Percentiles rank a stretch among this genome's conserved stretches.
Conservation (phyloP, 75 land plant species). For the Picea glauca region DNA sequence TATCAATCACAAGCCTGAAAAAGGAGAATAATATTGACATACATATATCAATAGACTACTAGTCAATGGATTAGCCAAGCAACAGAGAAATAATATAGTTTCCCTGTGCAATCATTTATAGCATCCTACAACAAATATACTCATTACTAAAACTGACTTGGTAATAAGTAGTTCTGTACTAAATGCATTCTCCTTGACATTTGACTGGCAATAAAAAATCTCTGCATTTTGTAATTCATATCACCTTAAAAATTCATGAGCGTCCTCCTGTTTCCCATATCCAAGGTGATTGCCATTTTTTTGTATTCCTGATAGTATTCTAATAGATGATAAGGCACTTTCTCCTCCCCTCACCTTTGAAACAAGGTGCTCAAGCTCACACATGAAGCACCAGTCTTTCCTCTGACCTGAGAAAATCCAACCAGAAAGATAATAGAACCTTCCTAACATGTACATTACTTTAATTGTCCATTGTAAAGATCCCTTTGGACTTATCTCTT, state of each 20-base stretch:
- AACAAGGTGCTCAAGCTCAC: constrained; percentile 73
- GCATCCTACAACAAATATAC: neutral
- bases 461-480: too few species aligned
- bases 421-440: too few species aligned
- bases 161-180: neutral
- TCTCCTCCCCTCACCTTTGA: constrained; percentile 40
- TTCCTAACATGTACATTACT: too few species aligned
- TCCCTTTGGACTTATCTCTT: too few species aligned
- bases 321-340: constrained; percentile 43
- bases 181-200: too few species aligned
- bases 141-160: neutral
- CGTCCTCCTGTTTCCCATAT: constrained; percentile 88
- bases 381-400: constrained; percentile 75
- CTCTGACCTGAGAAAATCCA: constrained; percentile 35
- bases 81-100: neutral
- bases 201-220: neutral
- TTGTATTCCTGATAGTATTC: constrained; percentile 56
- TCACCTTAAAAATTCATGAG: constrained; percentile 92
- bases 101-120: neutral
- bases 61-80: neutral
- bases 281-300: constrained; percentile 65
- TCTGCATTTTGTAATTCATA: neutral
- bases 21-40: neutral
- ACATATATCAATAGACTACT: neutral
- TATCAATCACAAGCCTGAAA: constrained; percentile 71